phyloP scores from a whole-genome alignment of 441 rosid species.

The Brassica hybrid region DNA sequence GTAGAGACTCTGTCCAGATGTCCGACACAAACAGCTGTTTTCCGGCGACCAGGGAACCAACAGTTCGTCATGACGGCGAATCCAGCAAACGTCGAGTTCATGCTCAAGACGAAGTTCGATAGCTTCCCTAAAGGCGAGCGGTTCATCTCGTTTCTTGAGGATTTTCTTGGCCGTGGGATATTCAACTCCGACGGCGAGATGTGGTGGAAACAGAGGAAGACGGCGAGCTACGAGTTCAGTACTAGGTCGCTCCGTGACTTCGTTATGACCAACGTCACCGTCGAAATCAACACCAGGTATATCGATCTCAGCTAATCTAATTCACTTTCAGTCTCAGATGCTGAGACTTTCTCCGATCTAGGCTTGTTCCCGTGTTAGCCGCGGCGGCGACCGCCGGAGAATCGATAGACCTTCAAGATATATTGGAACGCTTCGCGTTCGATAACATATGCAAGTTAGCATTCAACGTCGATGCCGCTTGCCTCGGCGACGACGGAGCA shows the following conservation, averaged over 20 bases:
- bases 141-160: slow-evolving; percentile 37
- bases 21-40: slow-evolving; percentile 52
- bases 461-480: slow-evolving; percentile 64
- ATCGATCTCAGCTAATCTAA: background rate
- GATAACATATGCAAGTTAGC: slow-evolving; percentile 73
- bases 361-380: slow-evolving; percentile 58
- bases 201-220: slow-evolving; percentile 75
- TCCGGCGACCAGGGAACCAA: slow-evolving; percentile 42
- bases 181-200: slow-evolving; percentile 64
- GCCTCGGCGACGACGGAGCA: slow-evolving; percentile 52
- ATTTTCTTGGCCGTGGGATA: slow-evolving; percentile 68
- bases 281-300: slow-evolving; percentile 53
- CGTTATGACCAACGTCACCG: slow-evolving; percentile 54
- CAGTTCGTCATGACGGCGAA: slow-evolving; percentile 57
- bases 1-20: slow-evolving; percentile 49
- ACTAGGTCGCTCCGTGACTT: slow-evolving; percentile 68
- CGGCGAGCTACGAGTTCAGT: slow-evolving; percentile 73
- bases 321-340: background rate
- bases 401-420: slow-evolving; percentile 59
- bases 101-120: slow-evolving; percentile 65
- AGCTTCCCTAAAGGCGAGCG: slow-evolving; percentile 53
- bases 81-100: slow-evolving; percentile 64
- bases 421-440: slow-evolving; percentile 72
- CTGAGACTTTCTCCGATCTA: slow-evolving; percentile 26
- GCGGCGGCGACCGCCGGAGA: slow-evolving; percentile 32